These are phyloP conservation scores for Pilobolus umbonatus DNA, from an alignment of 192 early-diverging fungal genomes.

Conservation along the genomic window DNA sequence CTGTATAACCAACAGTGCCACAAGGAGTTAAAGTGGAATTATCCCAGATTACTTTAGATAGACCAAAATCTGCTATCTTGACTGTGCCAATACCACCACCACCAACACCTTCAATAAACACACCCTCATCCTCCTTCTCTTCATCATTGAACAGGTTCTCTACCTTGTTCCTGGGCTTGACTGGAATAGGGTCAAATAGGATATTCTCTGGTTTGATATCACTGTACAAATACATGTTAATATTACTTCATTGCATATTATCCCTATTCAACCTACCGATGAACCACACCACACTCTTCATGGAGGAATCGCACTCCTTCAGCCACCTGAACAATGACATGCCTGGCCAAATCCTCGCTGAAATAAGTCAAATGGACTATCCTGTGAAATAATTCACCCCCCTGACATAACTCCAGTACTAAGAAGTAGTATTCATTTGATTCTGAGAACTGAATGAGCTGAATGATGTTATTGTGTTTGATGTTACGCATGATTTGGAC, in stretches of 20 bases:
- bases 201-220: constrained; percentile 96
- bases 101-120: constrained; percentile 66
- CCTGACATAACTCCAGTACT: constrained; percentile 76
- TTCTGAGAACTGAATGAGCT: constrained; percentile 72
- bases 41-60: constrained; percentile 83
- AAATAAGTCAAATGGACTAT: constrained; percentile 80
- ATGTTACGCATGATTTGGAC: constrained; percentile 80
- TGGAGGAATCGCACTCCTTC: constrained; percentile 81
- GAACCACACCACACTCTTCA: constrained; percentile 73
- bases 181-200: constrained; percentile 67
- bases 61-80: constrained; percentile 87
- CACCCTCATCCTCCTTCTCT: constrained; percentile 70
- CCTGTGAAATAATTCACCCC: constrained; percentile 89
- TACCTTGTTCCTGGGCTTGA: constrained; percentile 39
- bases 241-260: not conserved
- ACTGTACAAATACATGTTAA: constrained; percentile 28
- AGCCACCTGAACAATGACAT: constrained; percentile 85
- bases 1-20: constrained; percentile 90
- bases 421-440: constrained; percentile 72
- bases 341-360: constrained; percentile 70
- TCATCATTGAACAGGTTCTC: constrained; percentile 44
- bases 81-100: constrained; percentile 80
- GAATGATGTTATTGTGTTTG: constrained; percentile 71
- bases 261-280: constrained; percentile 41
- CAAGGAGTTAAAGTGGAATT: constrained; percentile 84